Conservation (phyloP, 257 asterid genomes). For the Penstemon barbatus region DNA sequence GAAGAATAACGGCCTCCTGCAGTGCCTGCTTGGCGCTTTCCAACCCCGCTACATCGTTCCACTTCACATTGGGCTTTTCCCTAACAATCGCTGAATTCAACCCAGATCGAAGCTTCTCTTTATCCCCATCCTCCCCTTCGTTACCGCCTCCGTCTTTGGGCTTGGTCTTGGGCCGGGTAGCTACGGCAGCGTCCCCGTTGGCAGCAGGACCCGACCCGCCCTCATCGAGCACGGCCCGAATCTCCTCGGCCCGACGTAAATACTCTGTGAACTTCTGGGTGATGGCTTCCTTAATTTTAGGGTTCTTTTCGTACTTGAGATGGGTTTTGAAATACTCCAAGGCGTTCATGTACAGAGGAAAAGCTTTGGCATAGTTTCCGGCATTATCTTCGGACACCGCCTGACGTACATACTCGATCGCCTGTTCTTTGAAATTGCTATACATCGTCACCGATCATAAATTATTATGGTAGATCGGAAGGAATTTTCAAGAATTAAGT, state of each 20-base stretch:
- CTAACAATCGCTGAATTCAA: conserved; percentile 52
- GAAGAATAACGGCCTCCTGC: conserved; percentile 58
- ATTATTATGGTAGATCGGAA: background rate
- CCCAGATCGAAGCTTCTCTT: conserved; percentile 58
- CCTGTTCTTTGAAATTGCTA: conserved; percentile 78
- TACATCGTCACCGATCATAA: conserved; percentile 47
- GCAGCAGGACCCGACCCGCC: conserved; percentile 50
- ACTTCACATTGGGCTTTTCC: conserved; percentile 53
- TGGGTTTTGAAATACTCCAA: conserved; percentile 73
- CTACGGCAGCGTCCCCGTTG: conserved; percentile 66
- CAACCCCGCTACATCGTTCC: conserved; percentile 62
- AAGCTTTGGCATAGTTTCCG: conserved; percentile 73
- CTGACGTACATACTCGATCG: conserved; percentile 69
- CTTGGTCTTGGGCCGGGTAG: conserved; percentile 56
- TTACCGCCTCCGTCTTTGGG: conserved; percentile 56
- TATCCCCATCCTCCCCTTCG: conserved; percentile 63
- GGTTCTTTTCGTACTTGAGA: conserved; percentile 73
- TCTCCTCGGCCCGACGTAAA: conserved; percentile 80
- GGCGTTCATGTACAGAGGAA: conserved; percentile 73
- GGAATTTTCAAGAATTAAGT: too few species aligned
- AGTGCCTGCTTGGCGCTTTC: conserved; percentile 63
- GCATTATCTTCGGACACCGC: conserved; percentile 74
- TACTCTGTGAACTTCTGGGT: conserved; percentile 73
- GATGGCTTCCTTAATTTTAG: conserved; percentile 75
- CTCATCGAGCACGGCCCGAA: conserved; percentile 64